phyloP scores from a whole-genome alignment of 805 yeast species.

The Candida nitratophila region DNA sequence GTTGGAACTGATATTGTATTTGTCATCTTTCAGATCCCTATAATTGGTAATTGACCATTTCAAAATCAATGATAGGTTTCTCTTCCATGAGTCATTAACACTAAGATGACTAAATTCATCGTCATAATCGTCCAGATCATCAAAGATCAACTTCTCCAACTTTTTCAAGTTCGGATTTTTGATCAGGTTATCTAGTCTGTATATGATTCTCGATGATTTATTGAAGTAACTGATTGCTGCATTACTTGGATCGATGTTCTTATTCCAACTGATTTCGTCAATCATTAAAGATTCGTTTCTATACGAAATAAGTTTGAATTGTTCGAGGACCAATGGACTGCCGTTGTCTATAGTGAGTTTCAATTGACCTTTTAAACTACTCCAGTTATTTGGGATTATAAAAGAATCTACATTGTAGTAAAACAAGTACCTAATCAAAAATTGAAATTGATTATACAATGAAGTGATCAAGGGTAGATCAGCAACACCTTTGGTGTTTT shows the following conservation, averaged over 20 bases:
- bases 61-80: slow-evolving; percentile 13
- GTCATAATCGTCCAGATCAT: neutral
- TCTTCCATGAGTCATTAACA: slow-evolving; percentile 16
- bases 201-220: neutral
- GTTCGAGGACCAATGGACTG: slow-evolving; percentile 32
- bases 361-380: slow-evolving; percentile 39
- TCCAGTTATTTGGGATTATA: slow-evolving; percentile 61
- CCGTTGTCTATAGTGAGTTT: slow-evolving; percentile 30
- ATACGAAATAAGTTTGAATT: slow-evolving; percentile 53
- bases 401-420: slow-evolving; percentile 50
- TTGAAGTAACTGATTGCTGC: neutral
- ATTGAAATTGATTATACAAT: slow-evolving; percentile 18
- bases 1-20: neutral
- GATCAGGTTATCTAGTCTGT: neutral
- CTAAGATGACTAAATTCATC: neutral
- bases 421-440: slow-evolving; percentile 35
- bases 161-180: neutral
- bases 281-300: slow-evolving; percentile 67
- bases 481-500: neutral
- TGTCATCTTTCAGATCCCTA: slow-evolving; percentile 7
- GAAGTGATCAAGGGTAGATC: slow-evolving; percentile 7
- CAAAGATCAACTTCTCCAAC: neutral
- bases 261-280: slow-evolving; percentile 25
- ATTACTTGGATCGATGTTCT: slow-evolving; percentile 3
- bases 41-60: slow-evolving; percentile 25